Percentiles rank a stretch among this genome's conserved stretches.
Evolutionary conservation across 2,329 filamentous ascomycete species (phyloP).

Genomic region (Pestalotiopsis sp.): DNA sequence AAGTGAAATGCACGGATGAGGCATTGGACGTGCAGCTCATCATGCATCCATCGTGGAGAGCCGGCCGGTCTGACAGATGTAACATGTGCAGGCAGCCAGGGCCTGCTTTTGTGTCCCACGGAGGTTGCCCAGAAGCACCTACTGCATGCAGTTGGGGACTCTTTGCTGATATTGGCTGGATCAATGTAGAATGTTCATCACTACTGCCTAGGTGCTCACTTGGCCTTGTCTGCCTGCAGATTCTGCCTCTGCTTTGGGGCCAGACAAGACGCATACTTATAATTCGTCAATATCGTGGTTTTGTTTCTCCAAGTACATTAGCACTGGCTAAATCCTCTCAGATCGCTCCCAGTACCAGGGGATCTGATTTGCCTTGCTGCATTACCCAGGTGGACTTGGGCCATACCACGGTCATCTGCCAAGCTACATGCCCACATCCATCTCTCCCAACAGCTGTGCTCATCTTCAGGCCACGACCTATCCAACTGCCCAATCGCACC

Average conservation of each 20-base stretch:
- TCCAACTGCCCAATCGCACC: too few relatives aligned
- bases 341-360: neutral
- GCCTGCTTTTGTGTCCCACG: neutral
- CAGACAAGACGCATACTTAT: neutral
- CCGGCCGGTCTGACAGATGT: constrained; percentile 1
- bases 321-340: neutral
- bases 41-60: neutral
- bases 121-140: neutral
- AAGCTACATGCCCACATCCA: neutral
- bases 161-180: neutral
- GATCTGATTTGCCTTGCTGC: too few relatives aligned
- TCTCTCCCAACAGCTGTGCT: too few relatives aligned
- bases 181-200: neutral
- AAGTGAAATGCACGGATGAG: too few relatives aligned
- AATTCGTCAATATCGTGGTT: neutral
- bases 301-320: neutral
- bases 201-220: neutral
- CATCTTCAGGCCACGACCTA: too few relatives aligned
- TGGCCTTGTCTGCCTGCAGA: constrained; percentile 7
- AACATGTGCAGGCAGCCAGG: neutral
- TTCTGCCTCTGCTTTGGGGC: neutral
- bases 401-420: neutral
- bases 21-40: neutral
- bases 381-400: too few relatives aligned
- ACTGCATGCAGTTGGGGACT: neutral